phyloP scores from a whole-genome alignment of 257 asterid species.

The Anisodus tanguticus region DNA sequence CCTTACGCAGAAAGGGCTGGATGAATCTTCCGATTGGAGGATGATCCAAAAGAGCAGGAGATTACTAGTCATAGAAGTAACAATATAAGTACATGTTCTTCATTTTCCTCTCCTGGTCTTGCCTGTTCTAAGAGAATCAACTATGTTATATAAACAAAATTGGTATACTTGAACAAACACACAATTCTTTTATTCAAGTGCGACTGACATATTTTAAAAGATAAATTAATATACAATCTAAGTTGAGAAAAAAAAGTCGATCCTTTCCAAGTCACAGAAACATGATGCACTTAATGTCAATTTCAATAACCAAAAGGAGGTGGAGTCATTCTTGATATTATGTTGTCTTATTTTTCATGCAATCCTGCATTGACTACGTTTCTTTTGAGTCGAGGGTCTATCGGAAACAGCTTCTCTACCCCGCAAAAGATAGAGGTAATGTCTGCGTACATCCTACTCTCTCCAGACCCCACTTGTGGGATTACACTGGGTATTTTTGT shows the following conservation, averaged over 20 bases:
- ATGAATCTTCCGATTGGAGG: neutral
- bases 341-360: too few species aligned
- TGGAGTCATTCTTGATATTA: too few species aligned
- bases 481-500: too few species aligned
- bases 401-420: too few species aligned
- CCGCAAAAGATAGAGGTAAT: too few species aligned
- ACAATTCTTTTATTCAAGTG: neutral
- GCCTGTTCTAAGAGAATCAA: neutral
- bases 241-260: neutral
- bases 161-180: neutral
- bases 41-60: neutral
- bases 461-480: too few species aligned
- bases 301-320: neutral
- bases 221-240: neutral
- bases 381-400: too few species aligned
- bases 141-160: neutral
- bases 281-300: neutral
- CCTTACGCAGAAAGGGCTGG: neutral
- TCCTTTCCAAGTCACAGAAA: neutral
- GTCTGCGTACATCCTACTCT: too few species aligned
- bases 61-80: neutral
- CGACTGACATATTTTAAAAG: neutral
- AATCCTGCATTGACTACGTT: too few species aligned
- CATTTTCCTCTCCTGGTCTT: neutral
- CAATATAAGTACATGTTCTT: neutral